Conservation (phyloP, 108 stramenopile genomes). For the Phaeodactylum tricornutum region DNA sequence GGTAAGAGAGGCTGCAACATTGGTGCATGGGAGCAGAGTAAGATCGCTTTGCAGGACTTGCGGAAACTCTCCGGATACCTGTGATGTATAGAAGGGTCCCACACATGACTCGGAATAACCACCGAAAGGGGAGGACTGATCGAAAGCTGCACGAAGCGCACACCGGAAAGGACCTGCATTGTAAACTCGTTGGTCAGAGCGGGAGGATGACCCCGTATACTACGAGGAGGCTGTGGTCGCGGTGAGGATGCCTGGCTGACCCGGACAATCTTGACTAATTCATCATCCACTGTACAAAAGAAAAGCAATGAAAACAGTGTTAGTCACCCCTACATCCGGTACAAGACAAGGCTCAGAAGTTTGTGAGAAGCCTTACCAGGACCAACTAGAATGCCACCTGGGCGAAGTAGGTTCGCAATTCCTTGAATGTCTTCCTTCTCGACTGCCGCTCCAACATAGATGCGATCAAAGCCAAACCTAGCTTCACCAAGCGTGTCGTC, state of each 20-base stretch:
- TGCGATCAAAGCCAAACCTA: slow-evolving; percentile 72
- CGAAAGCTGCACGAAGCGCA: slow-evolving; percentile 61
- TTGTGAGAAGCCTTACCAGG: slow-evolving; percentile 46
- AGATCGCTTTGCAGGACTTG: slow-evolving; percentile 34
- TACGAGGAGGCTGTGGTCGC: background rate
- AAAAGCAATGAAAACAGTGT: background rate
- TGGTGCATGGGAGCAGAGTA: slow-evolving; percentile 62
- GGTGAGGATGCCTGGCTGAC: slow-evolving; percentile 5
- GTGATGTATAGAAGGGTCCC: slow-evolving; percentile 48
- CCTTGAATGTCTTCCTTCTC: slow-evolving; percentile 29
- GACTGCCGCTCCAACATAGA: slow-evolving; percentile 79
- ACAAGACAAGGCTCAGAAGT: background rate
- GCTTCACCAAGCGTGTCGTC: slow-evolving; percentile 43
- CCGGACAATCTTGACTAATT: slow-evolving; percentile 69
- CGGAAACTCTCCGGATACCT: slow-evolving; percentile 56
- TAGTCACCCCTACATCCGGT: background rate
- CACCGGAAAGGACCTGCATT: slow-evolving; percentile 54
- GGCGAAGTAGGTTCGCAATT: slow-evolving; percentile 59
- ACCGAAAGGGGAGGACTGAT: slow-evolving; percentile 15
- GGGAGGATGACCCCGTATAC: slow-evolving; percentile 2
- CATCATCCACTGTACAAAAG: slow-evolving; percentile 47
- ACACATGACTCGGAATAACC: slow-evolving; percentile 58
- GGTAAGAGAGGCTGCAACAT: slow-evolving; percentile 30
- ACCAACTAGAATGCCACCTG: slow-evolving; percentile 76
- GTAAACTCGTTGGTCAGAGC: slow-evolving; percentile 26